These are phyloP conservation scores for Chalciporus sphaerocephalus DNA, from an alignment of 768 basidiomycete species.

Conservation along the genomic window DNA sequence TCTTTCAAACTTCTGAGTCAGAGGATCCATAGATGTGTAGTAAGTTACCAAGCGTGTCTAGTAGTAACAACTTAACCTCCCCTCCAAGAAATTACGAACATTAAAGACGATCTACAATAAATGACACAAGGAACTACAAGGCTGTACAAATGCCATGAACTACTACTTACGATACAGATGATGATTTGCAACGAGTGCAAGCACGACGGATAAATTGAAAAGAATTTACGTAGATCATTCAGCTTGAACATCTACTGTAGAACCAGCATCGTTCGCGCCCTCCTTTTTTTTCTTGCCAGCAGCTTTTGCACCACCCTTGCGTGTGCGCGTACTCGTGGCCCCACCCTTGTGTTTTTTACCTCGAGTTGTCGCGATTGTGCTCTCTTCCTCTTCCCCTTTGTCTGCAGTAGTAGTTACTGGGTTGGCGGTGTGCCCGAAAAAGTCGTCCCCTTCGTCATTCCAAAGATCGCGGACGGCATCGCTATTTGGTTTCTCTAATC, in stretches of 20 bases:
- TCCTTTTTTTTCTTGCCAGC: slow-evolving; percentile 31
- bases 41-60: not conserved
- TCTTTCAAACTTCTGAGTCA: no score
- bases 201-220: slow-evolving; percentile 11
- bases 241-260: slow-evolving; percentile 23
- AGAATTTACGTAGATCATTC: slow-evolving; percentile 21
- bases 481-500: slow-evolving; percentile 33
- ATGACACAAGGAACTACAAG: slow-evolving; percentile 20
- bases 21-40: not conserved
- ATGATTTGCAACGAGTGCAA: slow-evolving; percentile 9
- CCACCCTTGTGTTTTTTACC: slow-evolving; percentile 36
- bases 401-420: slow-evolving; percentile 19
- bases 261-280: slow-evolving; percentile 20
- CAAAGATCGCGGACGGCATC: slow-evolving; percentile 59
- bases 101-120: slow-evolving; percentile 30
- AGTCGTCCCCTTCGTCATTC: slow-evolving; percentile 85
- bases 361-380: slow-evolving; percentile 20
- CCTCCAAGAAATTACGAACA: slow-evolving; percentile 10
- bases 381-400: slow-evolving; percentile 30
- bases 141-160: slow-evolving; percentile 25
- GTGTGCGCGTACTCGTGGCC: slow-evolving; percentile 19
- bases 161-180: slow-evolving; percentile 29
- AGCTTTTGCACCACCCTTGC: slow-evolving; percentile 32
- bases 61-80: not conserved
- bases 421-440: slow-evolving; percentile 60